Conservation (phyloP, 1,284 basidiomycete genomes). For the Malassezia caprae region DNA sequence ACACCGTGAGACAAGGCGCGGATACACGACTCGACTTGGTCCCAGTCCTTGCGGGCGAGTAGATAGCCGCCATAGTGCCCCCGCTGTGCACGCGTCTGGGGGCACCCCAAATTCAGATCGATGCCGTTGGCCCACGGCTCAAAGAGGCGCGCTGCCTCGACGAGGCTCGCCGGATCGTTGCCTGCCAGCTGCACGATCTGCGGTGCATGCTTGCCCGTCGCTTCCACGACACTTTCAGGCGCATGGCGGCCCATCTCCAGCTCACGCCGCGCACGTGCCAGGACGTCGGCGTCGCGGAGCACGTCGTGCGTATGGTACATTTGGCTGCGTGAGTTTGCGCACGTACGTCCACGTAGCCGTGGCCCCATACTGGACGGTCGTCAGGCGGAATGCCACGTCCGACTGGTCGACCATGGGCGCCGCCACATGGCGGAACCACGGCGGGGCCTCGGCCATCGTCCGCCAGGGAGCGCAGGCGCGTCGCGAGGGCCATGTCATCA, state of each 20-base stretch:
- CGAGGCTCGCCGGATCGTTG: conserved; percentile 57
- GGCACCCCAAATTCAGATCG: conserved; percentile 61
- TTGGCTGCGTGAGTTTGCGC: conserved; percentile 12
- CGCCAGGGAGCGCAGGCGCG: not conserved
- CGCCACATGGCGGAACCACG: conserved; percentile 22
- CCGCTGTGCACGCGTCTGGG: conserved; percentile 60
- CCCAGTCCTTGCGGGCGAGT: conserved; percentile 60
- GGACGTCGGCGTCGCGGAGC: conserved; percentile 15
- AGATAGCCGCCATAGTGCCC: conserved; percentile 65
- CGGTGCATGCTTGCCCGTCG: conserved; percentile 39
- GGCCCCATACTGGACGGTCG: conserved; percentile 29
- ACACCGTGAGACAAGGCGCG: conserved; percentile 25
- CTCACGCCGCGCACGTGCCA: conserved; percentile 20
- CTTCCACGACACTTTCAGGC: conserved; percentile 12
- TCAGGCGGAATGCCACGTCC: conserved; percentile 34
- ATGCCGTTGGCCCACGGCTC: conserved; percentile 55
- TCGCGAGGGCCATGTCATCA: not conserved
- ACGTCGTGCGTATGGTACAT: conserved; percentile 28
- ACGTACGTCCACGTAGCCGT: conserved; percentile 31
- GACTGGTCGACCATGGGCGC: conserved; percentile 43
- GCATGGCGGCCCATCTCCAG: conserved; percentile 21
- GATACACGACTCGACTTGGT: conserved; percentile 53
- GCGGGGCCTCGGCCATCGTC: conserved; percentile 15
- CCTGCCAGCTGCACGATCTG: conserved; percentile 65
- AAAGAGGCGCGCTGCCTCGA: conserved; percentile 56